phyloP scores from a whole-genome alignment of 164 flowering plant species.

The Brasenia schreberi region DNA sequence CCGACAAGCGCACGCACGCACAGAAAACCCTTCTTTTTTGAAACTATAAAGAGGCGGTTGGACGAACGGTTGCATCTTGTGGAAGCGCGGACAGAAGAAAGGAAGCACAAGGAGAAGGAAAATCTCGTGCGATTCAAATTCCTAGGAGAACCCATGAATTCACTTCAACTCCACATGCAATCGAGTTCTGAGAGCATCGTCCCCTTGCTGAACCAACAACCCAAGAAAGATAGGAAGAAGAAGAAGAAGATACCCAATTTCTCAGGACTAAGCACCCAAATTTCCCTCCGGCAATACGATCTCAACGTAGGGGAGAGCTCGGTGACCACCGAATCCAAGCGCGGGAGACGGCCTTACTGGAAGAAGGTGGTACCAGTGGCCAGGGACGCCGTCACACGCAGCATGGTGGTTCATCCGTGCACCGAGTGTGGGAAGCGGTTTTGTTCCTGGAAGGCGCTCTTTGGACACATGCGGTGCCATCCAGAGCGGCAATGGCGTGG shows the following conservation, averaged over 20 bases:
- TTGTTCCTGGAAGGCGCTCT: constrained; percentile 85
- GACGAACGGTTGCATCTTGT: no score
- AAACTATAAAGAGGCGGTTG: neutral
- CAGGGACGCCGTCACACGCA: neutral
- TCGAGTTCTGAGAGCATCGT: neutral
- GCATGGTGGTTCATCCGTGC: constrained; percentile 26
- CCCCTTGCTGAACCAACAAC: neutral
- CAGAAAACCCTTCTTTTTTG: neutral
- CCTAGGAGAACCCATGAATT: neutral
- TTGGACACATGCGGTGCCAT: constrained; percentile 97
- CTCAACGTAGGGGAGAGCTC: constrained; percentile 2
- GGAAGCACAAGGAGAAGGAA: neutral
- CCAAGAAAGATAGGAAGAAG: neutral
- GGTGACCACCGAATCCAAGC: constrained; percentile 11
- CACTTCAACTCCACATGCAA: neutral
- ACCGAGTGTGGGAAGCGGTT: constrained; percentile 81
- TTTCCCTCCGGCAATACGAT: neutral
- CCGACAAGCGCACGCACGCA: no score
- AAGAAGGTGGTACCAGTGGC: constrained; percentile 35
- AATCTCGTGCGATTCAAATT: neutral
- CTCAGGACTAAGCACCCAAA: constrained; percentile 2
- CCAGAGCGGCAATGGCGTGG: constrained; percentile 98
- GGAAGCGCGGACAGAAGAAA: no score
- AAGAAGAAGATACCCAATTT: constrained; percentile 23
- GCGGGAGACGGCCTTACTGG: constrained; percentile 31